phyloP scores from a whole-genome alignment of 495 filamentous ascomycete species.

The Aspergillus cavernicola region DNA sequence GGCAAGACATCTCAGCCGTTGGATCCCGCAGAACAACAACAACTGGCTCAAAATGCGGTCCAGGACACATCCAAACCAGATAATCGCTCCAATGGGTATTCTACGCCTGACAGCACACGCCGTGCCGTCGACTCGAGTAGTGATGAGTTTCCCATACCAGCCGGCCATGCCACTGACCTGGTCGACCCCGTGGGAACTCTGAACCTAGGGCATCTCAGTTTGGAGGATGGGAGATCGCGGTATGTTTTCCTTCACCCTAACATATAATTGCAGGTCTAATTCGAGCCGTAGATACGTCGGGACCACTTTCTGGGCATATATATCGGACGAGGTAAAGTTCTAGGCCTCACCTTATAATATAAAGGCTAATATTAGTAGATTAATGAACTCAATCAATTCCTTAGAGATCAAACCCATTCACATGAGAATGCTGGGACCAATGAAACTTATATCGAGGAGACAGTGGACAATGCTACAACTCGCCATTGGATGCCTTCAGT shows the following conservation, averaged over 20 bases:
- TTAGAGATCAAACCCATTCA: conserved; percentile 41
- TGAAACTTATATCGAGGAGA: conserved; percentile 23
- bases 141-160: conserved; percentile 46
- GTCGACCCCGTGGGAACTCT: conserved; percentile 44
- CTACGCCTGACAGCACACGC: conserved; percentile 28
- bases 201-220: conserved; percentile 45
- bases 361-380: conserved; percentile 29
- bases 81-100: conserved; percentile 18
- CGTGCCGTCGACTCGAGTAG: conserved; percentile 35
- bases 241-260: conserved; percentile 14
- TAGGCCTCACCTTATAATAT: not conserved
- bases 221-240: conserved; percentile 46
- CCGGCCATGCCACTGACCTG: conserved; percentile 42
- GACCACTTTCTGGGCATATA: conserved; percentile 51
- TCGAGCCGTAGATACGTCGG: conserved; percentile 40
- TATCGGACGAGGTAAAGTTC: conserved; percentile 42
- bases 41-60: conserved; percentile 21
- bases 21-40: conserved; percentile 23
- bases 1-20: conserved; percentile 31
- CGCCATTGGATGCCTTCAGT: conserved; percentile 24
- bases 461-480: conserved; percentile 4
- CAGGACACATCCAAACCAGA: conserved; percentile 21
- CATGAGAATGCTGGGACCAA: conserved; percentile 26
- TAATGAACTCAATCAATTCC: conserved; percentile 45
- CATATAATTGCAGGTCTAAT: not conserved